Evolutionary conservation across 257 asterid species (phyloP).

Genomic region (Petunia secreta): DNA sequence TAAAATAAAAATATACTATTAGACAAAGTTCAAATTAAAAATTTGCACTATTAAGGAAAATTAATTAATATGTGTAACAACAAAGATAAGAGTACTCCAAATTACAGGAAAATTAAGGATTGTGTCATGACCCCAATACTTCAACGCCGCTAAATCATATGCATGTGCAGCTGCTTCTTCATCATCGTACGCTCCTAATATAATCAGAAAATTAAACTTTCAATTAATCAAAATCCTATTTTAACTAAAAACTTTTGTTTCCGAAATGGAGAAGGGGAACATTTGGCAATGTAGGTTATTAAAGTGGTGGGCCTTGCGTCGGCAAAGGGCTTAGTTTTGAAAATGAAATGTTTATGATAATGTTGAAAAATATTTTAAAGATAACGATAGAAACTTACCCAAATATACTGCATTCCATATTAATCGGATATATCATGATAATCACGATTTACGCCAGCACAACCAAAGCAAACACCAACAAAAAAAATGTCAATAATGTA

Average conservation of each 20-base stretch:
- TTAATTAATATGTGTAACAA: background rate
- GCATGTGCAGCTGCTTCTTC: constrained; percentile 99
- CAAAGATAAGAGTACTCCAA: background rate
- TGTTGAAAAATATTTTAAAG: constrained; percentile 20
- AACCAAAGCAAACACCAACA: constrained; percentile 21
- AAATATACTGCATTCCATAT: constrained; percentile 71
- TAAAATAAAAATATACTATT: background rate
- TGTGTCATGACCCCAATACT: constrained; percentile 95
- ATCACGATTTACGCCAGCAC: constrained; percentile 48
- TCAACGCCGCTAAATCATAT: constrained; percentile 95
- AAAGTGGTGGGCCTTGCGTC: background rate
- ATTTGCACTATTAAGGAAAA: background rate
- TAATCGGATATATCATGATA: constrained; percentile 30
- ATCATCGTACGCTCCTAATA: constrained; percentile 84
- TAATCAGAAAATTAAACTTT: background rate
- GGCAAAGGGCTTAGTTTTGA: background rate
- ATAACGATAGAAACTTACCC: constrained; percentile 56
- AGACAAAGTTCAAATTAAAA: background rate
- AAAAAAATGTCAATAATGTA: constrained; percentile 8
- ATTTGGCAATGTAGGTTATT: background rate
- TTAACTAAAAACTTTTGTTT: background rate
- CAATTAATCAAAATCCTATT: constrained; percentile 21
- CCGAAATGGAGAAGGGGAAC: background rate
- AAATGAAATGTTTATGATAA: constrained; percentile 9
- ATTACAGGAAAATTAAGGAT: constrained; percentile 82